Conservation (phyloP, 208 protist genomes). For the Trypanosoma caninum region DNA sequence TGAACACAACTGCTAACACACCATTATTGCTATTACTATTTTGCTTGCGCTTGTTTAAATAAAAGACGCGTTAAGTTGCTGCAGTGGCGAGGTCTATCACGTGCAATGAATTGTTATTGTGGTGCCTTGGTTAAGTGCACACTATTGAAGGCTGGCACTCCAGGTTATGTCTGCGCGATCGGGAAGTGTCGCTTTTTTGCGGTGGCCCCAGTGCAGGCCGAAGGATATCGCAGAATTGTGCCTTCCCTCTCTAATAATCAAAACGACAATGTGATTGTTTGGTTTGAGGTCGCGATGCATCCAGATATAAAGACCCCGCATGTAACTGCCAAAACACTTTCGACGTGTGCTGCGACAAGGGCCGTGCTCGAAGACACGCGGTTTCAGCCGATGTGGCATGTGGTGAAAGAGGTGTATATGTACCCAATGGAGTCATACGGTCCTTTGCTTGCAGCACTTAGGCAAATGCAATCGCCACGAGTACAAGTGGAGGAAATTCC, state of each 20-base stretch:
- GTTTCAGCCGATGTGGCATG: conserved; percentile 57
- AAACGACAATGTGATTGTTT: conserved; percentile 40
- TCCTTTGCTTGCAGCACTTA: conserved; percentile 37
- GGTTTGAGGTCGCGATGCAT: conserved; percentile 71
- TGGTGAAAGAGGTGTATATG: conserved; percentile 46
- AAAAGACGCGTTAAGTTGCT: neutral
- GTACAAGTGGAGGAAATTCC: conserved; percentile 65
- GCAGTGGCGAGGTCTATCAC: no score
- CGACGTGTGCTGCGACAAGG: conserved; percentile 18
- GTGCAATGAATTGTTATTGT: conserved; percentile 75
- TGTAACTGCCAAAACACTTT: conserved; percentile 25
- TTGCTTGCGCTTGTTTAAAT: neutral
- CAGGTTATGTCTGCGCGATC: conserved; percentile 49
- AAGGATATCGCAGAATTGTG: conserved; percentile 61
- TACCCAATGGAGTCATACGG: conserved; percentile 63
- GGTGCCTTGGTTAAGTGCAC: conserved; percentile 36
- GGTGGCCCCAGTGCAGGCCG: conserved; percentile 43
- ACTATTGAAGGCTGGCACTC: conserved; percentile 46
- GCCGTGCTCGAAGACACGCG: conserved; percentile 39
- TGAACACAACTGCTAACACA: no score
- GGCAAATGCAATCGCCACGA: conserved; percentile 7
- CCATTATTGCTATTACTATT: neutral
- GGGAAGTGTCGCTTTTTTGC: conserved; percentile 66
- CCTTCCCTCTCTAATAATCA: conserved; percentile 24
- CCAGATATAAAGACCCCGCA: conserved; percentile 31